A percentile compares a stretch with the other conserved stretches of the same genome.
Evolutionary conservation across 352 stramenopile species (phyloP).

Genomic region (Phytophthora cajani): DNA sequence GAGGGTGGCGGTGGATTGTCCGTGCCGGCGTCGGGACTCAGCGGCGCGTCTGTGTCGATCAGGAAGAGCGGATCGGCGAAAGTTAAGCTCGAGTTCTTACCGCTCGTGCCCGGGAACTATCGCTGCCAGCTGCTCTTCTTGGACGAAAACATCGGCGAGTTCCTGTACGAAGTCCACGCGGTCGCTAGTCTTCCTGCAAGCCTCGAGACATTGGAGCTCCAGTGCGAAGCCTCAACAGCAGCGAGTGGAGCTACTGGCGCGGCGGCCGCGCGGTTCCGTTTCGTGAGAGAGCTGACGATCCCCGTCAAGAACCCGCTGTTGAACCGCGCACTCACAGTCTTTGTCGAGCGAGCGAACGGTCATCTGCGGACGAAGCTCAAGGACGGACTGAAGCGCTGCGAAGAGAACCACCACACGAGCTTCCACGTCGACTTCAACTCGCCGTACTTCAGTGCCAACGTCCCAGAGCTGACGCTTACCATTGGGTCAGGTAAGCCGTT

Average conservation of each 20-base stretch:
- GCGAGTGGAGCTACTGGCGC: slow-evolving; percentile 7
- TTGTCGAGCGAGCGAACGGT: slow-evolving; percentile 75
- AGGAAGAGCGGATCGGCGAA: slow-evolving; percentile 60
- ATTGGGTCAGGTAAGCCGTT: slow-evolving; percentile 12
- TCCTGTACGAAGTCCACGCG: slow-evolving; percentile 92
- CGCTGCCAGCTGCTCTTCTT: slow-evolving; percentile 91
- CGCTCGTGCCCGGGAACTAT: slow-evolving; percentile 89
- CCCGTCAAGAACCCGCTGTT: slow-evolving; percentile 84
- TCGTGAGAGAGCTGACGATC: slow-evolving; percentile 81
- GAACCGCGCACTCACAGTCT: slow-evolving; percentile 65
- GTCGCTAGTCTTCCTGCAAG: slow-evolving; percentile 78
- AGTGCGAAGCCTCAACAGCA: slow-evolving; percentile 58
- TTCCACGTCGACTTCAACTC: slow-evolving; percentile 89
- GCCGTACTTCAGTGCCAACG: slow-evolving; percentile 80
- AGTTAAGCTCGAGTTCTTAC: slow-evolving; percentile 90
- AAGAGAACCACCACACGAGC: slow-evolving; percentile 66
- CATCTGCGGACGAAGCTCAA: slow-evolving; percentile 79
- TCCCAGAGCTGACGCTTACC: slow-evolving; percentile 54
- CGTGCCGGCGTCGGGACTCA: slow-evolving; percentile 22
- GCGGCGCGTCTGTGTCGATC: slow-evolving; percentile 35
- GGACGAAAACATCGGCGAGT: slow-evolving; percentile 94
- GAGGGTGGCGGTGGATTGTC: slow-evolving; percentile 17
- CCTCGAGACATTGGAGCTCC: slow-evolving; percentile 83
- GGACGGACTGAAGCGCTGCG: slow-evolving; percentile 78
- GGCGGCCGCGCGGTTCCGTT: slow-evolving; percentile 43